Percentiles rank a stretch among this genome's conserved stretches.
phyloP scores from a whole-genome alignment of 2,329 filamentous ascomycete species.

The Aspergillus ochraceus region DNA sequence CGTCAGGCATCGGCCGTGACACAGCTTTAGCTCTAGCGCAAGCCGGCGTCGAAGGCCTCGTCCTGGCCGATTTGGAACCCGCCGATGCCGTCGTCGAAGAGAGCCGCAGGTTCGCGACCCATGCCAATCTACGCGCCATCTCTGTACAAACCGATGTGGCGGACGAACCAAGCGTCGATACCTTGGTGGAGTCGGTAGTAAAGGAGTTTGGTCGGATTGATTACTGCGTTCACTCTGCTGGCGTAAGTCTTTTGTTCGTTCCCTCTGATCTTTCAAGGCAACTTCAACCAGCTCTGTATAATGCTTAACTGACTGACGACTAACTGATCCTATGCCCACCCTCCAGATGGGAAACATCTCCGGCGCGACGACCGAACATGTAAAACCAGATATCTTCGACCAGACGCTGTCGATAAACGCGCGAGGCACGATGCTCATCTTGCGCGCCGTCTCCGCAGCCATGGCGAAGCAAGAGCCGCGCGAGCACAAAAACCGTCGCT shows the following conservation, averaged over 20 bases:
- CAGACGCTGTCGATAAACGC: conserved; percentile 30
- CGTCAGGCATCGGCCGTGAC: conserved; percentile 4
- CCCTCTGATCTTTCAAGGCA: too few relatives aligned
- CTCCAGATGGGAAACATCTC: conserved; percentile 10
- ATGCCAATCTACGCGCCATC: neutral
- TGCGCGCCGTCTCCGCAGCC: neutral
- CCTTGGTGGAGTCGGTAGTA: conserved; percentile 9
- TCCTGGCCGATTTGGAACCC: neutral
- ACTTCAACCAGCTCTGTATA: neutral
- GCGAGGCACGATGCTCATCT: conserved; percentile 3
- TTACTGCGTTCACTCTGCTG: conserved; percentile 57
- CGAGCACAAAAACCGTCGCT: neutral
- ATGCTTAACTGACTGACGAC: neutral
- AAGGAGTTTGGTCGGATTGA: conserved; percentile 48
- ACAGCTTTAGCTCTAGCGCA: conserved; percentile 1
- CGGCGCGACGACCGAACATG: conserved; percentile 48
- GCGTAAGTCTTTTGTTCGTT: conserved; percentile 38
- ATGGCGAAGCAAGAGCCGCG: conserved; percentile 5
- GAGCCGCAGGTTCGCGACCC: neutral
- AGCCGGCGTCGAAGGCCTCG: conserved; percentile 1
- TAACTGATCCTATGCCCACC: neutral
- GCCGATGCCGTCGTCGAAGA: neutral
- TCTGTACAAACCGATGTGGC: neutral
- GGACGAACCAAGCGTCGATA: neutral
- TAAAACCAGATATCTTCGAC: conserved; percentile 57